Evolutionary conservation across 2,329 filamentous ascomycete species (phyloP), one percentile per base, ranked within the genome.

Genomic region (Albophoma yamanashiensis): DNA sequence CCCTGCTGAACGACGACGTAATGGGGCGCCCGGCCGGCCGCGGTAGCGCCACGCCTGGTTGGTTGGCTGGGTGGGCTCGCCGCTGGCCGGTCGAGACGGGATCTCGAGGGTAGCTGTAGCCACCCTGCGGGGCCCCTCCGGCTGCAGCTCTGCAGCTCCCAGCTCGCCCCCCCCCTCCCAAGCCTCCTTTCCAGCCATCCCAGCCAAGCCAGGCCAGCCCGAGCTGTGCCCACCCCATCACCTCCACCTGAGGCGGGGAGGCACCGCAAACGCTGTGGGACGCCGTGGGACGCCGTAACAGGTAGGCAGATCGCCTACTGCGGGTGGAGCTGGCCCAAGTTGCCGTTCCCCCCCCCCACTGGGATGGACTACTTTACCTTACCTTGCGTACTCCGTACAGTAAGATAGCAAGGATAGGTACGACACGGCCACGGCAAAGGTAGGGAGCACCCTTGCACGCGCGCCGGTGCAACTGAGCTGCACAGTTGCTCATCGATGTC

Each of bases 1-100:
- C 47, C 2, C 56, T 63, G 58, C 59, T 61, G 61, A 63, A 55
- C 55, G 39, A 62, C 60, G 58, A 64, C 61, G 58, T 62, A 59
- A 62, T 60, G 38, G 27, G 43, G 57, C 31, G n/a, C 52, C 55
- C 58, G 25, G n/a, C 11, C 42, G 42, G 36, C 50, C n/a, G 27
- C 15, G 50, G 50, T 38, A 55, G 50, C 31, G 50, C 59, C 52
- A 27, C 12, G 34, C 25, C 55, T 60, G 55, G 34, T 60, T 60
- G 59, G 59, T 45, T 56, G 42, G 20, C 5, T 8, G n/a, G n/a
- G n/a, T n/a, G n/a, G n/a, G n/a, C n/a, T n/a, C n/a, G n/a, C n/a
- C n/a, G n/a, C n/a, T n/a, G n/a, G n/a, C 27, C 17, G 22, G 6
- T 8, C 34, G 11, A 53, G 50, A 36, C 50, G 47, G 45, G 47